Evolutionary conservation across 1,139 yeast genomes (phyloP), one percentile per base, ranked within the genome.

Genomic region (Diutina sp.): DNA sequence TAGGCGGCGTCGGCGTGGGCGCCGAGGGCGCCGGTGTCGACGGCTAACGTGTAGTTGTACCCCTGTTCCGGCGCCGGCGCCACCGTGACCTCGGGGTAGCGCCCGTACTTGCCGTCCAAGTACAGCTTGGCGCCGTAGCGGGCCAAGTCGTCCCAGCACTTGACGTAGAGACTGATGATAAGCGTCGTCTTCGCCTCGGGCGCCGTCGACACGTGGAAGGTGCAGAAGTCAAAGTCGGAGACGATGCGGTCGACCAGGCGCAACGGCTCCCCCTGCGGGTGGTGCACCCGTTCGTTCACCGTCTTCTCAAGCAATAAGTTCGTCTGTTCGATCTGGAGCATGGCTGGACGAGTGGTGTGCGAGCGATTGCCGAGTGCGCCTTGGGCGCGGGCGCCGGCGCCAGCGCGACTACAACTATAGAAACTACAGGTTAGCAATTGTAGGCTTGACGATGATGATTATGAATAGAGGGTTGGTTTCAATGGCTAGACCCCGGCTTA

Each of bases 151-250:
- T 72, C 70, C 85, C 87, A 90, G 65, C 96, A 86, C 68, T 85
- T 87, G 67, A 88, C 80, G 62, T 80, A 82, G 60, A 90, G 75
- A 25, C 95, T 87, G 52, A 90, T 73, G 61, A 87, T 73, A 59
- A 90, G 72, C 67, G 80, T 73, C 52, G 83, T 72, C 75, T 82
- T 87, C 65, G 76, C 78, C 66, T 82, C 90, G 6, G 72, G 69
- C 14, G 91, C 84, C 51, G 96, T 91, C 55, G 96, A 86, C 61
- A 95, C 77, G 70, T 91, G 98, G 72, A 87, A 90, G 38, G 95
- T 88, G 58, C 97, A 95, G 72, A 90, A 90, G 70, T 93, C 99
- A 66, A 93, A 93, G 73, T 93, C 99, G 46, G 96, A 85, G 61
- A 93, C 83, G 61, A 93, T 83, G 69, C 97, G 83, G 71, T 93